Base-by-base conservation (phyloP, 176 grass and related monocot genomes). In the Musa troglodytarum region DNA sequence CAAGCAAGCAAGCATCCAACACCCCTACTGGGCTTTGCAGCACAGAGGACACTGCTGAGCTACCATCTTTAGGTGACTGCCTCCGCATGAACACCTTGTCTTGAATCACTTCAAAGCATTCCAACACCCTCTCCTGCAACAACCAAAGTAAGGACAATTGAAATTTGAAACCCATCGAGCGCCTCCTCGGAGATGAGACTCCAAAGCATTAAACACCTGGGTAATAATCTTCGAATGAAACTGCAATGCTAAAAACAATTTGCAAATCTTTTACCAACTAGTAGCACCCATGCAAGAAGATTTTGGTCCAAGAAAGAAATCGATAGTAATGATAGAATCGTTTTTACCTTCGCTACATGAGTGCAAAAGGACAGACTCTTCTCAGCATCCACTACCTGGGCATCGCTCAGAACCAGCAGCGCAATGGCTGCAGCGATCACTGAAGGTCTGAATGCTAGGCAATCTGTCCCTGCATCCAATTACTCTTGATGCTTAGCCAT, bases 1-100 rank as follows among this genome's bases (percentile, higher is more conserved):
- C 28, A 88, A 71, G 86, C 88, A 88, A 74, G 82, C 88, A 50
- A 50, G 83, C 87, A 78, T 88, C 88, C 34, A 94, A 77, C 70
- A 90, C 85, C 20, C 83, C 88, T n/a, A 90, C 80, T 74, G 91
- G 91, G 83, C 91, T 94, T 25, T 72, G 75, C 1, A 85, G 80
- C 68, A 74, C 80, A 21, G 77, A 78, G 52, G 85, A 55, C 54
- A 76, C 77, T 57, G 77, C 62, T 19, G 24, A 51, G 24, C 79
- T 50, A 65, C 34, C 75, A 43, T 43, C 52, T 71, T 82, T 87
- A n/a, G 52, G 83, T 68, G 75, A 64, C 59, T 72, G 63, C 80
- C 75, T 82, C 78, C 81, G 81, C 28, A 65, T 52, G 72, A 83
- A 49, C 25, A 76, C 74, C 72, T 73, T 58, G 64, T 86, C 63